Percentiles rank a stretch among this genome's conserved stretches.
Evolutionary conservation across 495 filamentous ascomycete genomes (phyloP).

Genomic region (Margaritispora aquatica): DNA sequence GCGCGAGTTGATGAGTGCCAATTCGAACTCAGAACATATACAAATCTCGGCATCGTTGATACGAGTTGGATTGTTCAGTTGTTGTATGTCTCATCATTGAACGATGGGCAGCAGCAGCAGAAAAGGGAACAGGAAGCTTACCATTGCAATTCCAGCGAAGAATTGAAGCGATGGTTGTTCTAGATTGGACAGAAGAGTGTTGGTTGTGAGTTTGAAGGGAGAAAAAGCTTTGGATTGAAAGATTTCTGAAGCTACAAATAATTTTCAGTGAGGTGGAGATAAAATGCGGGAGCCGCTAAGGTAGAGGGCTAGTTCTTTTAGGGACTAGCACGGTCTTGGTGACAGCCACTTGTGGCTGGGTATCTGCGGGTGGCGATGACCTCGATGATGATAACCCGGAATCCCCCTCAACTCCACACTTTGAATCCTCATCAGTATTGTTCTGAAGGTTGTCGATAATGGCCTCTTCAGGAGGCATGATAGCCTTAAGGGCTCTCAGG

Average conservation of each 20-base stretch:
- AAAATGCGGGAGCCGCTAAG: not conserved
- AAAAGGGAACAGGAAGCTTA: not conserved
- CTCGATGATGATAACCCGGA: not conserved
- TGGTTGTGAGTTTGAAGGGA: conserved; percentile 23
- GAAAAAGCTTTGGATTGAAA: not conserved
- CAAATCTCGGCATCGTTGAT: conserved; percentile 24
- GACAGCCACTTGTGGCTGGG: conserved; percentile 8
- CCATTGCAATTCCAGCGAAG: not conserved
- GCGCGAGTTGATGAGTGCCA: not conserved
- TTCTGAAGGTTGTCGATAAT: conserved; percentile 37
- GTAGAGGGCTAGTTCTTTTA: not conserved
- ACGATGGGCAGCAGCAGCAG: not conserved
- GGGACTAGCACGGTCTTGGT: not conserved
- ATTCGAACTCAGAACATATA: not conserved
- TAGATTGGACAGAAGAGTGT: too few relatives aligned
- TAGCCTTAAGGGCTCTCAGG: conserved; percentile 61
- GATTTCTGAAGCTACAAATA: not conserved
- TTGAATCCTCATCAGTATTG: not conserved
- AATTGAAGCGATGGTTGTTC: not conserved
- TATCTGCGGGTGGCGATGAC: not conserved
- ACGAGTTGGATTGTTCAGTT: conserved; percentile 78
- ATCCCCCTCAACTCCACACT: not conserved
- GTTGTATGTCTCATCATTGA: conserved; percentile 46
- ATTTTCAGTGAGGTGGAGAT: not conserved
- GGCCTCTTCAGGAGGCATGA: conserved; percentile 65